Percentiles rank a stretch among this genome's conserved stretches.
Evolutionary conservation across 306 rosid genomes (phyloP).

Genomic region (Arachis stenosperma): DNA sequence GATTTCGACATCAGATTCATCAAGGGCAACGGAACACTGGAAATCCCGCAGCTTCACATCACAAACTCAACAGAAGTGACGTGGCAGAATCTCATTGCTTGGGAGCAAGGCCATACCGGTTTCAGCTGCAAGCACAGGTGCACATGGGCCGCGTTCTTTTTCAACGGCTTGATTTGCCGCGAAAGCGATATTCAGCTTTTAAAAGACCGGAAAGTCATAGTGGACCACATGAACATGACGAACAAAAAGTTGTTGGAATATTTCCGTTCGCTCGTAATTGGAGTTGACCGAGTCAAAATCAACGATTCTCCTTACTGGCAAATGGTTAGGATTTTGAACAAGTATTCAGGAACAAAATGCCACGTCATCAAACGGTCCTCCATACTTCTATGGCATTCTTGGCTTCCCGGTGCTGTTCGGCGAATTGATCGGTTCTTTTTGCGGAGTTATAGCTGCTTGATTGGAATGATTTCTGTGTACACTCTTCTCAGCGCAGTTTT

Average conservation of each 20-base stretch:
- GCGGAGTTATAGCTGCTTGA: neutral
- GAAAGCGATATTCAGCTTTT: slow-evolving; percentile 13
- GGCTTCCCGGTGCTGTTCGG: neutral
- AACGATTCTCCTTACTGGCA: neutral
- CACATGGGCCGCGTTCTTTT: neutral
- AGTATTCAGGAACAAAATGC: neutral
- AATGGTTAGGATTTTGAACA: neutral
- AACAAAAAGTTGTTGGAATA: neutral
- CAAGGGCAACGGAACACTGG: neutral
- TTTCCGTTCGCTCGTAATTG: neutral
- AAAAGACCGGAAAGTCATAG: neutral
- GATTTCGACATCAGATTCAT: neutral
- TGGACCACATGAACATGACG: neutral
- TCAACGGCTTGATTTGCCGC: slow-evolving; percentile 29
- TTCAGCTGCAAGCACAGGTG: neutral
- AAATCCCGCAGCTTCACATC: slow-evolving; percentile 1
- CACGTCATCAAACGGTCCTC: neutral
- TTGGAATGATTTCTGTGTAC: too few relatives aligned
- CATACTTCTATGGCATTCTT: neutral
- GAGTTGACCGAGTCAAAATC: neutral
- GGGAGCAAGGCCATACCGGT: neutral
- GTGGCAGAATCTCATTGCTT: neutral
- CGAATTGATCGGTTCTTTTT: neutral
- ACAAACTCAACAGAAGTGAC: neutral
- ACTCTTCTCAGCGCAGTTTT: too few relatives aligned